Conservation (phyloP, 2,329 filamentous ascomycete genomes). For the Apiospora sp. region DNA sequence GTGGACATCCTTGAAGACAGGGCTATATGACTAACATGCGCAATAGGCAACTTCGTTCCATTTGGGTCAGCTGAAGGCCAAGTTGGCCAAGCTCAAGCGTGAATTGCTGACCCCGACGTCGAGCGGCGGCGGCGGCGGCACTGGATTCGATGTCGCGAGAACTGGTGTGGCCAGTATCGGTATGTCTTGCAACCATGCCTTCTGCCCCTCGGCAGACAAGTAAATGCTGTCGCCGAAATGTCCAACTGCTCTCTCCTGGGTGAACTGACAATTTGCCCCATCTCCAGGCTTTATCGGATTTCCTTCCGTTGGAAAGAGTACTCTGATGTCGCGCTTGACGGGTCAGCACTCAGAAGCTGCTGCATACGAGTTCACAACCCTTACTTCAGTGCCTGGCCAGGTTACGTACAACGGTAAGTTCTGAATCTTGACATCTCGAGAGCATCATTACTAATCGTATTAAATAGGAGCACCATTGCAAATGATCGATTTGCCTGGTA, state of each 20-base stretch:
- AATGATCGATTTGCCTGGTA: conserved; percentile 97
- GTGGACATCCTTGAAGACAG: background rate
- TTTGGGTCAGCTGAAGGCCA: conserved; percentile 95
- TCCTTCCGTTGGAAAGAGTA: conserved; percentile 97
- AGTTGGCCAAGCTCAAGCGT: conserved; percentile 96
- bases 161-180: conserved; percentile 95
- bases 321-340: conserved; percentile 91
- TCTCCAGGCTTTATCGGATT: conserved; percentile 86
- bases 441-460: conserved; percentile 15
- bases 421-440: background rate
- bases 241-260: background rate
- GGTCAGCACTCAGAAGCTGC: conserved; percentile 97
- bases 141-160: conserved; percentile 96
- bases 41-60: conserved; percentile 80
- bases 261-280: background rate
- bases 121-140: conserved; percentile 82
- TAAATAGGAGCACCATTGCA: conserved; percentile 83
- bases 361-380: conserved; percentile 97
- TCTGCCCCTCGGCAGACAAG: background rate
- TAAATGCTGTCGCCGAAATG: background rate
- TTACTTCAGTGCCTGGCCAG: conserved; percentile 96
- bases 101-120: conserved; percentile 87
- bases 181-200: background rate
- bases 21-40: background rate
- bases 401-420: conserved; percentile 83